Evolutionary conservation across 148 eudicot species (phyloP).

Genomic region (Rhododendron griersonianum): DNA sequence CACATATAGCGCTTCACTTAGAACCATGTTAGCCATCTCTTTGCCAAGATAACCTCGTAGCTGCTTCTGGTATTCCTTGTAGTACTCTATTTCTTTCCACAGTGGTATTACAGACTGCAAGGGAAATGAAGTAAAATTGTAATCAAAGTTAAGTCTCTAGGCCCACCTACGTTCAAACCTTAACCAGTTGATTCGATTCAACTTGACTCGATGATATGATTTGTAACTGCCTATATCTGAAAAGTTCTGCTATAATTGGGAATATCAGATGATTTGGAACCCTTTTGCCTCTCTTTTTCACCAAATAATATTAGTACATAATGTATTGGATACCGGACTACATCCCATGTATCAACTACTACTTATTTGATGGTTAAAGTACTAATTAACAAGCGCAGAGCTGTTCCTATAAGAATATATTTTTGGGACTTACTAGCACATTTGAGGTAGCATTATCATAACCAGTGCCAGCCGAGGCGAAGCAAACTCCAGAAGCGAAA

Average conservation of each 20-base stretch:
- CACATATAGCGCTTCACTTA: conserved; percentile 21
- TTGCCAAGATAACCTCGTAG: conserved; percentile 17
- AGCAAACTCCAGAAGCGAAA: conserved; percentile 22
- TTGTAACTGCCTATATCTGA: background rate
- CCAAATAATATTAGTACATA: background rate
- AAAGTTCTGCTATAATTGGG: background rate
- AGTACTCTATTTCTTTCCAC: conserved; percentile 23
- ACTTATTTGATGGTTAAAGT: background rate
- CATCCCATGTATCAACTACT: background rate
- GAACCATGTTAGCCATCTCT: conserved; percentile 15
- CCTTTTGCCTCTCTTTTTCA: background rate
- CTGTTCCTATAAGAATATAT: background rate
- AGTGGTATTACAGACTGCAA: conserved; percentile 26
- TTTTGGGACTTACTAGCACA: conserved; percentile 15
- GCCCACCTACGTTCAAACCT: background rate
- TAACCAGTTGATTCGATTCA: background rate
- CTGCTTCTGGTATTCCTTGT: conserved; percentile 20
- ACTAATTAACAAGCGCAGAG: background rate
- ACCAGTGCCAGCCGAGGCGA: conserved; percentile 25
- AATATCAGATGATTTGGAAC: background rate
- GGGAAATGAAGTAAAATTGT: background rate
- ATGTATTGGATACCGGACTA: background rate
- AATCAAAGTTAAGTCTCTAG: background rate
- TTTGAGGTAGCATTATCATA: conserved; percentile 23
- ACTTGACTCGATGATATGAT: background rate